Evolutionary conservation across 2,329 filamentous ascomycete genomes (phyloP).

Genomic region (Trichoderma aggressivum): DNA sequence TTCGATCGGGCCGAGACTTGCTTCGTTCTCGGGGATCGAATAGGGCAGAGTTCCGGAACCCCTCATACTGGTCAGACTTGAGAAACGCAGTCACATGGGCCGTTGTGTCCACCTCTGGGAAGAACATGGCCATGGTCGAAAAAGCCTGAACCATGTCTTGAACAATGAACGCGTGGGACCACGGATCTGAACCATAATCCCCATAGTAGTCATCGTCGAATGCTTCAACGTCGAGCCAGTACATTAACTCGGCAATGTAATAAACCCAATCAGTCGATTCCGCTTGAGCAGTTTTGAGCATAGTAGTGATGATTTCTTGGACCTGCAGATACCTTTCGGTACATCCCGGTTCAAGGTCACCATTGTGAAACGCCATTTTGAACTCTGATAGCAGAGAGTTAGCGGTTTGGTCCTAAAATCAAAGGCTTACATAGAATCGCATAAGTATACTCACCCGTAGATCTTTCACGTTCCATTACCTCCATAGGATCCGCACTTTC

Average conservation of each 20-base stretch:
- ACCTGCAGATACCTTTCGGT: conserved; percentile 22
- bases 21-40: conserved; percentile 25
- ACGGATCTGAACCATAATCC: conserved; percentile 22
- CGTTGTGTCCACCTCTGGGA: conserved; percentile 20
- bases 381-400: conserved; percentile 16
- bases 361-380: conserved; percentile 28
- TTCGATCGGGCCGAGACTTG: conserved; percentile 24
- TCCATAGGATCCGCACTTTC: conserved; percentile 21
- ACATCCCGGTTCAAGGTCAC: conserved; percentile 28
- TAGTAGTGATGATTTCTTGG: conserved; percentile 21
- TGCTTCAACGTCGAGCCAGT: conserved; percentile 25
- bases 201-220: conserved; percentile 21
- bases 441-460: conserved; percentile 21
- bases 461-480: conserved; percentile 27
- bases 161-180: conserved; percentile 28
- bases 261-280: conserved; percentile 26
- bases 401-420: not conserved
- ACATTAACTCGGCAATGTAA: conserved; percentile 24
- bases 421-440: not conserved
- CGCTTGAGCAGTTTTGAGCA: conserved; percentile 19
- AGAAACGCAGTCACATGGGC: conserved; percentile 23
- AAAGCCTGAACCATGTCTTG: conserved; percentile 28
- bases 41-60: conserved; percentile 21
- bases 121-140: conserved; percentile 28
- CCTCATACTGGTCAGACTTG: conserved; percentile 20